Percentiles rank a stretch among this genome's conserved stretches.
Evolutionary conservation across 305 asterid genomes (phyloP).

Genomic region (Fraxinus baroniana): DNA sequence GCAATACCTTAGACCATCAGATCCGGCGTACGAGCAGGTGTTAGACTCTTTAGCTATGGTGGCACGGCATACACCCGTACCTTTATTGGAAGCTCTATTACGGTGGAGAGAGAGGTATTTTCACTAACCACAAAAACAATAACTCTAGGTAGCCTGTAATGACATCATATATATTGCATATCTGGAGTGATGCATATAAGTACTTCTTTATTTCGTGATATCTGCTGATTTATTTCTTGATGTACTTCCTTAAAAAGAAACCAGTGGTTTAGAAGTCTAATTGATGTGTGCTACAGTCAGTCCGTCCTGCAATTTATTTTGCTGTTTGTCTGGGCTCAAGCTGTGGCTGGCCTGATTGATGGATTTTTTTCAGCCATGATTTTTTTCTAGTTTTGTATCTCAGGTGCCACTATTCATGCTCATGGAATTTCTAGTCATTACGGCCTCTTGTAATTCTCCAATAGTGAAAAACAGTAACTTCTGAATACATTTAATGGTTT

Average conservation of each 20-base stretch:
- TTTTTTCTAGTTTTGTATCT: background rate
- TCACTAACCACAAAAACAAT: slow-evolving; percentile 15
- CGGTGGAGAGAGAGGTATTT: slow-evolving; percentile 94
- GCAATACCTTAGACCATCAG: slow-evolving; percentile 97
- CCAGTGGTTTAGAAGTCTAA: slow-evolving; percentile 12
- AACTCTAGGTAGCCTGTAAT: slow-evolving; percentile 8
- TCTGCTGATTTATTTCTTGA: slow-evolving; percentile 1
- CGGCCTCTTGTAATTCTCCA: background rate
- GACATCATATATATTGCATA: background rate
- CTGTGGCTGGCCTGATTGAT: background rate
- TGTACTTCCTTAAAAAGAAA: background rate
- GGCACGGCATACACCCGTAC: slow-evolving; percentile 97
- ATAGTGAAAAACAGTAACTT: background rate
- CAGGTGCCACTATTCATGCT: background rate
- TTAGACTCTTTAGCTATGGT: slow-evolving; percentile 98
- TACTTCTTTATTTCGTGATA: background rate
- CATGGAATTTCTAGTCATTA: background rate
- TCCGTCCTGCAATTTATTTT: background rate
- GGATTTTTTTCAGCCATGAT: background rate
- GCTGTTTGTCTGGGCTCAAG: background rate
- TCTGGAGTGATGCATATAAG: slow-evolving; percentile 11
- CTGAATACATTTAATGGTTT: background rate
- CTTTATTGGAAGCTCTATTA: slow-evolving; percentile 89
- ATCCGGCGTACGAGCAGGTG: slow-evolving; percentile 98
- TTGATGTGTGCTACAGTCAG: slow-evolving; percentile 7